Evolutionary conservation across 2,329 filamentous ascomycete species (phyloP).

Genomic region (Escovopsis sp.): DNA sequence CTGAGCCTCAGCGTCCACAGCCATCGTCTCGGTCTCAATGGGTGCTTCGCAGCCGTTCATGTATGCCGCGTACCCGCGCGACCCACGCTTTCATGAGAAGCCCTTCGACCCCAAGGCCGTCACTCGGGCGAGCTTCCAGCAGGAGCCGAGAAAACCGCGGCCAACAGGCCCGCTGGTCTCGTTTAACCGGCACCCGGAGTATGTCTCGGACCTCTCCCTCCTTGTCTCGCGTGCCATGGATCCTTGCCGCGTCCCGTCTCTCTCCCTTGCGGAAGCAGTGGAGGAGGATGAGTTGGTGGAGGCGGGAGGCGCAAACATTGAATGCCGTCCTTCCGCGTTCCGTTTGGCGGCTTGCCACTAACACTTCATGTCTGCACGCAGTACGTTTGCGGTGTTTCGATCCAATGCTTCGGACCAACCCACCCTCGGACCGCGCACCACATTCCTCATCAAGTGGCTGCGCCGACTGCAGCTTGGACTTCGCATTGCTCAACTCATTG

Average conservation of each 20-base stretch:
- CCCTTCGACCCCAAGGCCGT: slow-evolving; percentile 79
- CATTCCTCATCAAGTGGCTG: slow-evolving; percentile 53
- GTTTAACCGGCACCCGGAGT: slow-evolving; percentile 82
- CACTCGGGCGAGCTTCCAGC: slow-evolving; percentile 62
- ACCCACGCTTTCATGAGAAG: slow-evolving; percentile 36
- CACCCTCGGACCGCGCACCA: slow-evolving; percentile 55
- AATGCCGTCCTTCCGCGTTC: too few species aligned
- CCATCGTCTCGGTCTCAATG: slow-evolving; percentile 8
- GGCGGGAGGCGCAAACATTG: too few species aligned
- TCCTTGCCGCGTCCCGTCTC: slow-evolving; percentile 4
- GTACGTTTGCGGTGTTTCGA: slow-evolving; percentile 47
- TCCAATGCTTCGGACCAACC: slow-evolving; percentile 45
- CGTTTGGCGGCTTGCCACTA: too few species aligned
- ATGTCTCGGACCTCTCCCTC: slow-evolving; percentile 18
- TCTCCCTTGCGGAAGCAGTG: background rate
- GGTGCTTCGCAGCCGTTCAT: slow-evolving; percentile 45
- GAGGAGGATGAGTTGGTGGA: too few species aligned
- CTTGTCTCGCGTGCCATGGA: background rate
- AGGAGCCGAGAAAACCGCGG: slow-evolving; percentile 46
- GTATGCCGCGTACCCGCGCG: slow-evolving; percentile 43
- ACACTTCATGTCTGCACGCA: slow-evolving; percentile 9
- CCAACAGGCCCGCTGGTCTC: slow-evolving; percentile 61
- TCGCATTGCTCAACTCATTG: slow-evolving; percentile 50
- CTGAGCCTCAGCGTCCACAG: background rate
- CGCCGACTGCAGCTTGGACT: slow-evolving; percentile 55